These are phyloP conservation scores for Citrus maxima DNA, from an alignment of 345 rosid species.

Conservation along the genomic window DNA sequence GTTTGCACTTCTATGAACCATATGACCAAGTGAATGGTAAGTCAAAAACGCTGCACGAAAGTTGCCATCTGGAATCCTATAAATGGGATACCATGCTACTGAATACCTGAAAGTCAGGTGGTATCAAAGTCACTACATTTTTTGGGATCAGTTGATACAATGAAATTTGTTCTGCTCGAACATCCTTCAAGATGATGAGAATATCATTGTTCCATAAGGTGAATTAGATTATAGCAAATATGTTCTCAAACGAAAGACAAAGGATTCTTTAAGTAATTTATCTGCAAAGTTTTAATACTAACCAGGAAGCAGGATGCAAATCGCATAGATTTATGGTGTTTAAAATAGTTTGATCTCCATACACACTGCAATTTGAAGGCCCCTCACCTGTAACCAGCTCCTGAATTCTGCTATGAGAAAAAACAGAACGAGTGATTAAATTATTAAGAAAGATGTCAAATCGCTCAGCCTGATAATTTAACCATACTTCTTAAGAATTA, in stretches of 20 bases:
- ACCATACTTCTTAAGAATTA: not conserved
- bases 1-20: conserved; percentile 26
- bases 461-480: not conserved
- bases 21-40: conserved; percentile 54
- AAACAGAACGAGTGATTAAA: not conserved
- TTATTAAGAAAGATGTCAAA: not conserved
- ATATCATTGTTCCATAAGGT: not conserved
- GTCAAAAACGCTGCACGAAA: conserved; percentile 62
- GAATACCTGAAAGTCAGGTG: conserved; percentile 46
- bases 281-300: conserved; percentile 5
- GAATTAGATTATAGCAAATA: not conserved
- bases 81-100: conserved; percentile 69
- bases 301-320: conserved; percentile 61
- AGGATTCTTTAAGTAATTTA: not conserved
- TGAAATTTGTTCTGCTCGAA: not conserved
- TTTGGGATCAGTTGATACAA: not conserved
- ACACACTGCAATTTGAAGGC: conserved; percentile 29
- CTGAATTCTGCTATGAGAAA: conserved; percentile 38
- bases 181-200: not conserved
- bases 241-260: not conserved
- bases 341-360: conserved; percentile 42
- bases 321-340: conserved; percentile 34
- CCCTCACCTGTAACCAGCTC: conserved; percentile 34
- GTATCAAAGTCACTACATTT: not conserved
- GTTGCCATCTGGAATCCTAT: conserved; percentile 59